Base-by-base conservation (phyloP, 441 rosid species). In the Codiaeum variegatum region DNA sequence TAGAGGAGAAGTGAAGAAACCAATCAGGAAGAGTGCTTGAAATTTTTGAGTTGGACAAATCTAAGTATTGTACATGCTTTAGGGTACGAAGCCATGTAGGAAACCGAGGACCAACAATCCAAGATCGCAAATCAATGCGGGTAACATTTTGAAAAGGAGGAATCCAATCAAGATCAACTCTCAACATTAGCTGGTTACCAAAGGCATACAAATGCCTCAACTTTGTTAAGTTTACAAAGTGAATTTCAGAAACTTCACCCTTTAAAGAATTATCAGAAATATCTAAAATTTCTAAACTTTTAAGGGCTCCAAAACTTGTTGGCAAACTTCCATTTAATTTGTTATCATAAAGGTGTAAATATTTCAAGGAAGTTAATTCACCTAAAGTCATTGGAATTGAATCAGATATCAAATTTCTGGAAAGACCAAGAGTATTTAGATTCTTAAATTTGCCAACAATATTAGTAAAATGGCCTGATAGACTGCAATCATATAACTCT, bases 81-180 rank as follows among this genome's bases (percentile, higher is more conserved):
- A 58, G 32, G 3, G 9, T 19, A 13, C 13, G 66, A 60, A 70
- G 29, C 73, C 73, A 70, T 15, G 34, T 3, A 10, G 73, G 73
- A 44, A 70, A 56, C 36, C 9, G 29, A 70, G 73, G 58, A 1
- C 73, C 73, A 59, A 70, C 66, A n/a, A 40, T 11, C 42, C 73
- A 69, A 24, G 64, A 69, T 26, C 38, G 18, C 54, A 69, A 56
- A 38, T 23, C 1, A 15, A 55, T 1, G 0, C 0, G 0, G 24
- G 9, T 3, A 56, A 38, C 10, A 16, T 11, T 9, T 18, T 52
- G n/a, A 11, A 67, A 42, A 16, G 70, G 26, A 18, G 70, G 70
- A 28, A 67, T 19, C 59, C 42, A 67, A 16, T 32, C 49, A 34
- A 34, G 36, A 34, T 34, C 6, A 34, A 34, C 36, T 34, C 36